These are phyloP conservation scores for Russula ochroleuca DNA, from an alignment of 768 basidiomycete genomes.

Conservation along the genomic window DNA sequence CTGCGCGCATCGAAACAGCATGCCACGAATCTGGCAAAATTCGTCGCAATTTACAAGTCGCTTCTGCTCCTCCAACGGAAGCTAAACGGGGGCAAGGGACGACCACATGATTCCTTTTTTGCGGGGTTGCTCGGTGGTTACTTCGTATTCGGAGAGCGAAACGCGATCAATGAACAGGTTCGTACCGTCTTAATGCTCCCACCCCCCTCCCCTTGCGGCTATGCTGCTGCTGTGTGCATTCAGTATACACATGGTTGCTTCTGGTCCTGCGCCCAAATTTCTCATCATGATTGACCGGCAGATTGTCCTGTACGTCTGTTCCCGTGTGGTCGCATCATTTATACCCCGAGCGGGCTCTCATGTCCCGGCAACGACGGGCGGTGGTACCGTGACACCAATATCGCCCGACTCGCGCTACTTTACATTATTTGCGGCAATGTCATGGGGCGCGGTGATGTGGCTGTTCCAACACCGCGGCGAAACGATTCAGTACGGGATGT, in stretches of 20 bases:
- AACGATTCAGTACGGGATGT: slow-evolving; percentile 95
- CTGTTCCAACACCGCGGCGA: slow-evolving; percentile 83
- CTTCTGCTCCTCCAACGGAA: slow-evolving; percentile 79
- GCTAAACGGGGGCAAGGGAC: slow-evolving; percentile 75
- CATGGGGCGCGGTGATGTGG: slow-evolving; percentile 98
- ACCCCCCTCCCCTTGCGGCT: neutral
- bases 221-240: neutral
- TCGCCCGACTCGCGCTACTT: slow-evolving; percentile 86
- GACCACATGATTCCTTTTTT: slow-evolving; percentile 80
- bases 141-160: slow-evolving; percentile 79
- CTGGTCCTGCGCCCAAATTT: neutral
- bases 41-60: slow-evolving; percentile 90
- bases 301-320: slow-evolving; percentile 96
- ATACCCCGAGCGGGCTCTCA: slow-evolving; percentile 71
- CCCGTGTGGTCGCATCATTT: slow-evolving; percentile 87
- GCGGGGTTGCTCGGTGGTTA: slow-evolving; percentile 93
- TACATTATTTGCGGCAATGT: slow-evolving; percentile 77
- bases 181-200: slow-evolving; percentile 29
- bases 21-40: slow-evolving; percentile 87
- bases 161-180: slow-evolving; percentile 90
- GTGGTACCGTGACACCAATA: slow-evolving; percentile 54
- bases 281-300: slow-evolving; percentile 33
- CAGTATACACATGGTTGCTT: neutral
- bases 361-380: slow-evolving; percentile 41
- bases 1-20: slow-evolving; percentile 86